phyloP scores from a whole-genome alignment of 345 rosid genomes.

The Eucalyptus brandiana region DNA sequence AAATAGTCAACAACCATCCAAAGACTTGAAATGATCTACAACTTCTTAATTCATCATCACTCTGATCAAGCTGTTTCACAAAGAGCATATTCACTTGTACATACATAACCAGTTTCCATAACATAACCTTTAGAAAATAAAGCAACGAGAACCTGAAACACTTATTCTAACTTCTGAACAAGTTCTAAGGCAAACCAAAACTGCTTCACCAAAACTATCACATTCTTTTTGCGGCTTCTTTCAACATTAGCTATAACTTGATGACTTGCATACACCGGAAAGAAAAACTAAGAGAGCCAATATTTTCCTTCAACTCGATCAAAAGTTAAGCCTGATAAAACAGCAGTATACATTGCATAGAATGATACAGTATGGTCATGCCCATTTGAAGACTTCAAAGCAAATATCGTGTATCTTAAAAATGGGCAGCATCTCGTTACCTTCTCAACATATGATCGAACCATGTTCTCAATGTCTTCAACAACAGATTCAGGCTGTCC shows the following conservation, averaged over 20 bases:
- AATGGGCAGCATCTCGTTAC: conserved; percentile 11
- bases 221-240: neutral
- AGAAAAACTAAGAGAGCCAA: neutral
- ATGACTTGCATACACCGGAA: neutral
- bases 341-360: neutral
- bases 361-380: neutral
- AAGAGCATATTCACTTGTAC: neutral
- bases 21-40: neutral
- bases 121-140: neutral
- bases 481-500: conserved; percentile 90
- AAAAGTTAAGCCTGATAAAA: neutral
- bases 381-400: neutral
- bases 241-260: neutral
- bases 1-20: neutral
- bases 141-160: neutral
- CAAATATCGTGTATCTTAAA: neutral
- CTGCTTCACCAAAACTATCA: neutral
- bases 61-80: neutral
- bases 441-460: conserved; percentile 87
- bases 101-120: neutral
- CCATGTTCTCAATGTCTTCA: conserved; percentile 85
- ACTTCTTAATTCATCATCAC: neutral
- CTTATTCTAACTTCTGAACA: neutral
- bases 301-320: neutral
- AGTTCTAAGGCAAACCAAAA: neutral